These are phyloP conservation scores for Anacardium occidentale DNA, from an alignment of 345 rosid genomes.

Conservation along the genomic window DNA sequence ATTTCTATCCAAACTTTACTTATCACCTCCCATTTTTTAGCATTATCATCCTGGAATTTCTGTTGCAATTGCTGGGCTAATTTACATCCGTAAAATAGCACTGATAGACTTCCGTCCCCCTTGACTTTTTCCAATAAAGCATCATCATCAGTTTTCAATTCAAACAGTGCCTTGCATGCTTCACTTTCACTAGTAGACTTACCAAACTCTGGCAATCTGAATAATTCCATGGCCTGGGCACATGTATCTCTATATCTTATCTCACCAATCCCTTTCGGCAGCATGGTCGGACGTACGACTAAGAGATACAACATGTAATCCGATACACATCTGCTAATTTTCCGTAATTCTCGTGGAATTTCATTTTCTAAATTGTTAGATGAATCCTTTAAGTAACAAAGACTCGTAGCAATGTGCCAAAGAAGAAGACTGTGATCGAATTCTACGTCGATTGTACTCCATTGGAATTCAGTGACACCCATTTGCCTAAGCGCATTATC, in stretches of 20 bases:
- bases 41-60: not conserved
- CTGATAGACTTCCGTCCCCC: conserved; percentile 13
- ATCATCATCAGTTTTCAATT: not conserved
- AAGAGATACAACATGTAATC: conserved; percentile 23
- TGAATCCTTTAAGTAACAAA: conserved; percentile 27
- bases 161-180: not conserved
- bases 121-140: not conserved
- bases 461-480: not conserved
- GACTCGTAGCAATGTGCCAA: conserved; percentile 28
- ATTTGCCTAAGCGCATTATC: too few relatives aligned
- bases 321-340: conserved; percentile 15
- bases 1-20: too few relatives aligned
- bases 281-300: conserved; percentile 15
- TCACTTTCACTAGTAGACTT: too few relatives aligned
- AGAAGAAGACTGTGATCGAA: conserved; percentile 26
- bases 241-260: conserved; percentile 14
- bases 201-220: not conserved
- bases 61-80: conserved; percentile 7
- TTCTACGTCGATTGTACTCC: conserved; percentile 11
- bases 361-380: too few relatives aligned
- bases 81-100: conserved; percentile 9
- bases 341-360: not conserved
- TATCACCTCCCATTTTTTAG: too few relatives aligned
- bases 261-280: conserved; percentile 6
- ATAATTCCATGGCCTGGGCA: not conserved